These are phyloP conservation scores for Petunia secreta DNA, from an alignment of 257 asterid species.

Conservation along the genomic window DNA sequence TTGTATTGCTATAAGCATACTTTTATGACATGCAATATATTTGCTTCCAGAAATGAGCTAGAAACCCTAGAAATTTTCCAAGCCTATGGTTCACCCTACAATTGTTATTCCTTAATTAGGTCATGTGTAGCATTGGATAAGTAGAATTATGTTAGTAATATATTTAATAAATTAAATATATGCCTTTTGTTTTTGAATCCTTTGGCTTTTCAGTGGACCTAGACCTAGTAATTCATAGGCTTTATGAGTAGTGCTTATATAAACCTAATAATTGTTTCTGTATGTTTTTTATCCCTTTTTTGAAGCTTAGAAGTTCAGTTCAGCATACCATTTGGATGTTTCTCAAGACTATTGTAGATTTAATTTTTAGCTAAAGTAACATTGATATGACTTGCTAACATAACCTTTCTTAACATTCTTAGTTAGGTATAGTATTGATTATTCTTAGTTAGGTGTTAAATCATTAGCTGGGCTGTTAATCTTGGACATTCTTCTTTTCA, in stretches of 20 bases:
- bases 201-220: background rate
- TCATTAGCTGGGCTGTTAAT: background rate
- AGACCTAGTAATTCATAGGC: background rate
- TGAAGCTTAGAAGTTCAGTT: background rate
- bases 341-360: background rate
- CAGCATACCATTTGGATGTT: background rate
- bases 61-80: conserved; percentile 43
- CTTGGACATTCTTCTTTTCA: conserved; percentile 6
- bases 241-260: background rate
- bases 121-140: conserved; percentile 33
- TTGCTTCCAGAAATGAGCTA: conserved; percentile 21
- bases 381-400: conserved; percentile 16
- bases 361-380: background rate
- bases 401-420: background rate
- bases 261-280: background rate
- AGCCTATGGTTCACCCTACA: conserved; percentile 25
- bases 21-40: conserved; percentile 20
- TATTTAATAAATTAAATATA: conserved; percentile 23
- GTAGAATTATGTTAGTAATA: conserved; percentile 26
- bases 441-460: background rate
- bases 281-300: background rate
- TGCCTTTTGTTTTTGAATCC: conserved; percentile 1
- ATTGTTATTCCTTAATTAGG: conserved; percentile 22
- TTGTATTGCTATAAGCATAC: conserved; percentile 11
- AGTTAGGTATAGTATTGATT: background rate